Conservation (phyloP, 805 yeast species). For the Starmerella sp. region DNA sequence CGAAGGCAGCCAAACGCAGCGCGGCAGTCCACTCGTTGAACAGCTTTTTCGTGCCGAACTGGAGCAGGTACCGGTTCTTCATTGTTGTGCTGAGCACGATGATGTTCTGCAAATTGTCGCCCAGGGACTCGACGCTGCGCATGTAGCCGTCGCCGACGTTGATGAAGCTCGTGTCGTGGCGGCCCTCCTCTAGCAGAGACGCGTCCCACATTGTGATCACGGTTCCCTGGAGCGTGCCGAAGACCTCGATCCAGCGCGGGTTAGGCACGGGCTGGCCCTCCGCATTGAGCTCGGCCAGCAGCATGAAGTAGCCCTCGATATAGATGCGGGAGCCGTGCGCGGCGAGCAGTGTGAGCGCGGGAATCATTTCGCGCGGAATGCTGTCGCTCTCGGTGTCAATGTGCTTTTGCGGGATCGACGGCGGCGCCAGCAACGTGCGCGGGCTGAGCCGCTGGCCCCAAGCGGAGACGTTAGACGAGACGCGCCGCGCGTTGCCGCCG, state of each 20-base stretch:
- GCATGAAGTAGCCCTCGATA: conserved; percentile 41
- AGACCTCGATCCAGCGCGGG: conserved; percentile 84
- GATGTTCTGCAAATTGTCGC: conserved; percentile 62
- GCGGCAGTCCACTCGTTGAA: conserved; percentile 74
- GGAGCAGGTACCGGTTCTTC: conserved; percentile 76
- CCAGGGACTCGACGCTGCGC: conserved; percentile 54
- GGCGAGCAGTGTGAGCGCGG: conserved; percentile 56
- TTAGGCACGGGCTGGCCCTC: conserved; percentile 75
- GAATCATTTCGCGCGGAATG: conserved; percentile 55
- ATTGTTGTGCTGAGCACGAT: conserved; percentile 86
- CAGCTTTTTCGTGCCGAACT: conserved; percentile 54
- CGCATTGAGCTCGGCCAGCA: conserved; percentile 38
- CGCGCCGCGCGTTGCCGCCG: not conserved
- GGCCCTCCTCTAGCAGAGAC: conserved; percentile 40
- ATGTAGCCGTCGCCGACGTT: conserved; percentile 85
- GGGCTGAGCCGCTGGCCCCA: not conserved
- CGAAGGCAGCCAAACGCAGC: conserved; percentile 67
- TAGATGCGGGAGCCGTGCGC: conserved; percentile 63
- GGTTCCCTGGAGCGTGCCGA: conserved; percentile 81
- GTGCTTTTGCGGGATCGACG: not conserved
- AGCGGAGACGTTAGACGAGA: not conserved
- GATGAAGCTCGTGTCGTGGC: conserved; percentile 70
- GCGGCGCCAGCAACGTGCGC: conserved; percentile 11
- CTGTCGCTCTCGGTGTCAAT: conserved; percentile 16
- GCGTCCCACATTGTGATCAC: conserved; percentile 86